Conservation (phyloP, 345 rosid species). For the Pistacia atlantica region DNA sequence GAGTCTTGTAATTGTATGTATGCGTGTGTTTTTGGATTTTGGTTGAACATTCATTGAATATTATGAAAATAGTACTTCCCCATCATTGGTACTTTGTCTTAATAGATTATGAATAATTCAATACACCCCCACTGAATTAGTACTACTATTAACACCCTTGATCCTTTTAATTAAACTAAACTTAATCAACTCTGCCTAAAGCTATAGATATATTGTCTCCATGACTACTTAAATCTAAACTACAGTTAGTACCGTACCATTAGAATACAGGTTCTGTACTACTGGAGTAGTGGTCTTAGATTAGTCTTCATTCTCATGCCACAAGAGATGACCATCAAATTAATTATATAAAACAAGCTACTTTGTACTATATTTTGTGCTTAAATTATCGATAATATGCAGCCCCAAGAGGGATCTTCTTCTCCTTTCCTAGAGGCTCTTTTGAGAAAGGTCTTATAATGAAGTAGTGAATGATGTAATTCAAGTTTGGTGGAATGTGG, state of each 20-base stretch:
- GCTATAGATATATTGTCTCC: slow-evolving; percentile 29
- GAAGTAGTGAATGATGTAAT: slow-evolving; percentile 34
- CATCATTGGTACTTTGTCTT: slow-evolving; percentile 35
- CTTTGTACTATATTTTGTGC: slow-evolving; percentile 13
- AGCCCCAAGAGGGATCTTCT: slow-evolving; percentile 19
- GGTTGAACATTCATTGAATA: slow-evolving; percentile 24
- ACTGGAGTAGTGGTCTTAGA: background rate
- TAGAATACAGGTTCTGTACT: background rate
- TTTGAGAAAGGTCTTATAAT: slow-evolving; percentile 16
- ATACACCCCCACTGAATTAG: slow-evolving; percentile 25
- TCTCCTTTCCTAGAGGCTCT: slow-evolving; percentile 17
- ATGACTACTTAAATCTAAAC: slow-evolving; percentile 17
- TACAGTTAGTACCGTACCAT: slow-evolving; percentile 22
- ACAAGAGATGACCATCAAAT: background rate
- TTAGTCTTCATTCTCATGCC: background rate
- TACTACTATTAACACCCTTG: background rate
- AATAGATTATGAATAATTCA: slow-evolving; percentile 10
- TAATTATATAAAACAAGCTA: slow-evolving; percentile 1
- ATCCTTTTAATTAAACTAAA: slow-evolving; percentile 6
- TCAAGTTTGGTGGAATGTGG: slow-evolving; percentile 39
- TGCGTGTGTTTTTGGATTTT: slow-evolving; percentile 7
- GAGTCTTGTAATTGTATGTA: background rate
- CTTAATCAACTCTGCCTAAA: slow-evolving; percentile 10
- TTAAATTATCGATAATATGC: slow-evolving; percentile 20
- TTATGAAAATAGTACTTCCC: slow-evolving; percentile 10